Evolutionary conservation across 306 rosid genomes (phyloP), one percentile per base, ranked within the genome.

Genomic region (Chamaecrista fasciculata): DNA sequence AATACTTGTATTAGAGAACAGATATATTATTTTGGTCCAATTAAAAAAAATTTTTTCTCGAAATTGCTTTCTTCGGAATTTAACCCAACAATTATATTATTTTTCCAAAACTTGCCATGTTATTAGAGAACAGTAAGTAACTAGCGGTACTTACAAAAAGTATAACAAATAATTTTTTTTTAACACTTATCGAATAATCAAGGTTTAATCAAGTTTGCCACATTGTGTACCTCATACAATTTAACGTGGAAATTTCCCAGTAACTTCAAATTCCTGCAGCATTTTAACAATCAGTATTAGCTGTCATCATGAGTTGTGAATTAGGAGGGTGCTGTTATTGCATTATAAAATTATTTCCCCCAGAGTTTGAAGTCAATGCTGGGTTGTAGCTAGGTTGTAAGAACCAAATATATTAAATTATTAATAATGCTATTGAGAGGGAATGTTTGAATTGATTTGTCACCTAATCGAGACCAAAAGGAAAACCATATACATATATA

Each of bases 381-480:
- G 3, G n/a, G n/a, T n/a, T n/a, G n/a, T n/a, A n/a, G n/a, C n/a
- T 57, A 42, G 29, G 63, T 57, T 57, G 63, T 57, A 29, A 29
- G 42, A 19, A 15, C 42, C 40, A n/a, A n/a, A n/a, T n/a, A n/a
- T n/a, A n/a, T n/a, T n/a, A n/a, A n/a, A n/a, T 8, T 28, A 7
- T 37, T 29, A n/a, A 2, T 8, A n/a, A 14, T 56, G 4, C 6
- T 12, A 28, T n/a, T 26, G 39, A 2, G 23, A 29, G 20, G 20
- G 42, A 15, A 57, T 57, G 23, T 57, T 57, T 57, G 42, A 56
- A 23, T 57, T 28, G 21, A 26, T 28, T 56, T 47, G 52, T 44
- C 5, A 7, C 50, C n/a, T 8, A 44, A 8, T 15, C n/a, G 50
- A 44, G 16, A 44, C 20, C 0, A 19, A 1, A 44, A 44, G 7